A percentile compares a stretch with the other conserved stretches of the same genome.
Conservation (phyloP, 2,329 filamentous ascomycete species). For the Aspergillus glaucus region DNA sequence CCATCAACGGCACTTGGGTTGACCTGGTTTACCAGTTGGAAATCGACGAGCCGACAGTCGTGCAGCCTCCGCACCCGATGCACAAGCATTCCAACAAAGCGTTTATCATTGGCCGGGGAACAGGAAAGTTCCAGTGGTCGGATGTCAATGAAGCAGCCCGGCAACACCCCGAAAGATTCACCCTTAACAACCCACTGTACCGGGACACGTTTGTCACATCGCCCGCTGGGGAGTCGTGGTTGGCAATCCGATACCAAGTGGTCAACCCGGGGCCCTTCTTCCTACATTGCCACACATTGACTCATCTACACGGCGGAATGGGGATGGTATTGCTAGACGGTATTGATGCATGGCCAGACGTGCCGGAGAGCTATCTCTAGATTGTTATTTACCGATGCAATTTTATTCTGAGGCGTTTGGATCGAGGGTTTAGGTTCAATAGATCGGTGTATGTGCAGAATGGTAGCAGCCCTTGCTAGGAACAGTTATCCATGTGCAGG, state of each 20-base stretch:
- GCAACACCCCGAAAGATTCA: slow-evolving; percentile 37
- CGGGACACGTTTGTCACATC: slow-evolving; percentile 38
- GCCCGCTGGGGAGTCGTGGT: slow-evolving; percentile 30
- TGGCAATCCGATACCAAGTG: slow-evolving; percentile 42
- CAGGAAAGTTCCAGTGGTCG: slow-evolving; percentile 34
- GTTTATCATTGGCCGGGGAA: slow-evolving; percentile 38
- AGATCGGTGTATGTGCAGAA: not conserved
- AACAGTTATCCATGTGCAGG: no score
- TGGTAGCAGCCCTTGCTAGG: not conserved
- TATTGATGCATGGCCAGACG: slow-evolving; percentile 40
- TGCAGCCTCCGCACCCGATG: slow-evolving; percentile 38
- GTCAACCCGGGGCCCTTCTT: slow-evolving; percentile 43
- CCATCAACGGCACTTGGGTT: slow-evolving; percentile 34
- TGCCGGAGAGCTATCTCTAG: slow-evolving; percentile 17
- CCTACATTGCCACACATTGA: slow-evolving; percentile 47
- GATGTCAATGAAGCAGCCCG: slow-evolving; percentile 36
- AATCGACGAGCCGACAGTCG: slow-evolving; percentile 13
- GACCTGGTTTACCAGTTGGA: slow-evolving; percentile 31
- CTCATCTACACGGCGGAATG: slow-evolving; percentile 45
- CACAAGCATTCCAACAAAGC: slow-evolving; percentile 45
- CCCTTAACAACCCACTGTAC: slow-evolving; percentile 38
- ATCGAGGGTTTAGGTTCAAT: not conserved
- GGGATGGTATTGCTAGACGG: slow-evolving; percentile 44
- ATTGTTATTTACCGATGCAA: not conserved
- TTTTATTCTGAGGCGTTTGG: not conserved